Base-by-base conservation (phyloP, 73 alveolate species). In the Paramecium biaurelia region DNA sequence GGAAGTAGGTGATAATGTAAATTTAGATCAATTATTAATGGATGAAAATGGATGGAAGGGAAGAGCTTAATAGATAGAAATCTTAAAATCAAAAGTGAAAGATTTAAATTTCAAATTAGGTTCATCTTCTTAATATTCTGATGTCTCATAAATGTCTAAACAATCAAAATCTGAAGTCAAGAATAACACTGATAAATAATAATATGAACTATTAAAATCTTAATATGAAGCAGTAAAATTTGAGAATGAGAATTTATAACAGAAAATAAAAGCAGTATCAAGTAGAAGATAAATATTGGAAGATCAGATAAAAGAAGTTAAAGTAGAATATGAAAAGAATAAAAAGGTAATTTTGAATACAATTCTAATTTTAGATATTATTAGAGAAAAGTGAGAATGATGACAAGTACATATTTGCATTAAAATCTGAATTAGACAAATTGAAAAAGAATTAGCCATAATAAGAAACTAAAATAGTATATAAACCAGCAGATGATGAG, bases 1-100 rank as follows among this genome's bases (percentile, higher is more conserved):
- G 76, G 94, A 89, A 89, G 92, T 89, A 15, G 94, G 94, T 9
- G 94, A 89, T 14, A 89, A 68, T 70, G 90, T 70, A 23, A 89
- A 43, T 70, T 30, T 89, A 11, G 94, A 89, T 89, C 34, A 89
- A 89, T 76, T 89, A 23, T 70, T 89, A 70, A 21, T 89, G 47
- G 94, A 89, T 70, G 94, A 89, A 70, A 89, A 89, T 89, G 74
- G 85, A 14, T 89, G 94, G 94, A 89, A 89, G 57, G 94, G 92
- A 1, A 67, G 94, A 43, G 94, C 94, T 18, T 47, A 89, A 70
- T 34, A 89, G 59, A 89, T 89, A 42, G 94, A 89, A 72, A 72
- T 70, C 11, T 32, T 89, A n/a, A 89, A 89, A 70, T 68, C 85
- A 15, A 89, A 89, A 89, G 94, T 89, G 10, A 89, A 41, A 72